Conservation (phyloP, 768 basidiomycete species). For the Aureoboletus auriporus region DNA sequence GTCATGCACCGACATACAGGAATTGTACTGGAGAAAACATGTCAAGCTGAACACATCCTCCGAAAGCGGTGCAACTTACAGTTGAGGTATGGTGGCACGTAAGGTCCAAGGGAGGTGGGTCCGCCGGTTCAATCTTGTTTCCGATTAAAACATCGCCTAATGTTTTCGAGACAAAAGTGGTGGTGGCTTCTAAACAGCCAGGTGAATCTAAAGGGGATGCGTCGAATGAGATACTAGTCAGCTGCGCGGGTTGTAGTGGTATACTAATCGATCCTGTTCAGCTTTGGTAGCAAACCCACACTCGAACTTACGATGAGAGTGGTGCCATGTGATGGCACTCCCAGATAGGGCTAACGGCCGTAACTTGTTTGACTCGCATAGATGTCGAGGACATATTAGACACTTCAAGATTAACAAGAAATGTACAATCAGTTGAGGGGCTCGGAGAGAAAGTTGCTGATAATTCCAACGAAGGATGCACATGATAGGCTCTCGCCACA, state of each 20-base stretch:
- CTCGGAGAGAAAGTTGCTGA: constrained; percentile 50
- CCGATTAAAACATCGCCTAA: constrained; percentile 51
- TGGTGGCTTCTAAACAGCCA: constrained; percentile 38
- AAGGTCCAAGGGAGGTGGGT: constrained; percentile 55
- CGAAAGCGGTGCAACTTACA: constrained; percentile 31
- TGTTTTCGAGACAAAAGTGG: constrained; percentile 49
- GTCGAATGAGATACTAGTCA: constrained; percentile 41
- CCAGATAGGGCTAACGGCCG: constrained; percentile 71
- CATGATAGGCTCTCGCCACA: constrained; percentile 52
- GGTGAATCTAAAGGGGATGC: constrained; percentile 36
- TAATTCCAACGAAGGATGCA: constrained; percentile 55
- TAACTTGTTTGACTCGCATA: constrained; percentile 54
- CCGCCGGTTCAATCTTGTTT: constrained; percentile 30
- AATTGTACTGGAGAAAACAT: constrained; percentile 7
- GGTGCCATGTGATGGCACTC: constrained; percentile 39
- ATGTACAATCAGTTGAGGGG: constrained; percentile 44
- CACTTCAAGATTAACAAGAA: constrained; percentile 51
- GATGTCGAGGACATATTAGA: constrained; percentile 44
- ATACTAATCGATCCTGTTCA: constrained; percentile 31
- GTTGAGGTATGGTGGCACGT: constrained; percentile 42
- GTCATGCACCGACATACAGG: constrained; percentile 15
- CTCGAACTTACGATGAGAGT: constrained; percentile 39
- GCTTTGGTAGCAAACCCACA: background rate
- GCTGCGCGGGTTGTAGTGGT: constrained; percentile 44
- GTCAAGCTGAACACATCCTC: constrained; percentile 1